These are phyloP conservation scores for Chrysoporthe austroafricana DNA, from an alignment of 2,329 filamentous ascomycete genomes.

Conservation along the genomic window DNA sequence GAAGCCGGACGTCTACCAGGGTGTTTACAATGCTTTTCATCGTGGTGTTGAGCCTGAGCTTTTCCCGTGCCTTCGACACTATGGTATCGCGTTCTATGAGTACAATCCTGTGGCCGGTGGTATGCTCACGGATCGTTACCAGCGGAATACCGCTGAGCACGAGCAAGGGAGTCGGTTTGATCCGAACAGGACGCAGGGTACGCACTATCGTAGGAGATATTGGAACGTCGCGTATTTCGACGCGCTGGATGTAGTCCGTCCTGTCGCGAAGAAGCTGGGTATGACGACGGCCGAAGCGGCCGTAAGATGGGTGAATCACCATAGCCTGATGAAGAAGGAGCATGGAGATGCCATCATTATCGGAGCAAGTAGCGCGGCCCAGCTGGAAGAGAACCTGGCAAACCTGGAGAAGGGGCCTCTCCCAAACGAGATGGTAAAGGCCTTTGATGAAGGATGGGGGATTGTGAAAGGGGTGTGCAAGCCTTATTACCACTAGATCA, in stretches of 20 bases:
- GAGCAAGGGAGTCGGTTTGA: conserved; percentile 44
- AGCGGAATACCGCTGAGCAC: conserved; percentile 34
- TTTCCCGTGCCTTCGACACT: conserved; percentile 46
- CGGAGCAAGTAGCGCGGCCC: conserved; percentile 49
- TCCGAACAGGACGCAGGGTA: conserved; percentile 44
- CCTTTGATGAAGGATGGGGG: conserved; percentile 75
- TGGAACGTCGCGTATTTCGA: conserved; percentile 60
- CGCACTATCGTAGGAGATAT: conserved; percentile 60
- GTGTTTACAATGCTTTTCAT: conserved; percentile 35
- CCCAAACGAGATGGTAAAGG: conserved; percentile 69
- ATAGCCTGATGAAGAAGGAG: conserved; percentile 54
- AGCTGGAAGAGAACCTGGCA: conserved; percentile 52
- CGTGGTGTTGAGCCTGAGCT: conserved; percentile 45
- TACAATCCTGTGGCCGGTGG: conserved; percentile 51
- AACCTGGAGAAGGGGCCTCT: conserved; percentile 62
- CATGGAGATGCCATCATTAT: conserved; percentile 51
- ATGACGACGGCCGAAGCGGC: conserved; percentile 67
- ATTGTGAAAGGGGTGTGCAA: conserved; percentile 54
- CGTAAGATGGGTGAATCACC: conserved; percentile 67
- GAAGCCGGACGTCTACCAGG: conserved; percentile 51
- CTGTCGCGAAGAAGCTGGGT: conserved; percentile 62
- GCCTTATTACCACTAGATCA: conserved; percentile 27
- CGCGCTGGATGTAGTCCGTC: conserved; percentile 64
- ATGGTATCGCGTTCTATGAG: conserved; percentile 46
- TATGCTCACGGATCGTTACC: conserved; percentile 47